Evolutionary conservation across 129 eudicot species (phyloP).

Genomic region (Tagetes erecta): DNA sequence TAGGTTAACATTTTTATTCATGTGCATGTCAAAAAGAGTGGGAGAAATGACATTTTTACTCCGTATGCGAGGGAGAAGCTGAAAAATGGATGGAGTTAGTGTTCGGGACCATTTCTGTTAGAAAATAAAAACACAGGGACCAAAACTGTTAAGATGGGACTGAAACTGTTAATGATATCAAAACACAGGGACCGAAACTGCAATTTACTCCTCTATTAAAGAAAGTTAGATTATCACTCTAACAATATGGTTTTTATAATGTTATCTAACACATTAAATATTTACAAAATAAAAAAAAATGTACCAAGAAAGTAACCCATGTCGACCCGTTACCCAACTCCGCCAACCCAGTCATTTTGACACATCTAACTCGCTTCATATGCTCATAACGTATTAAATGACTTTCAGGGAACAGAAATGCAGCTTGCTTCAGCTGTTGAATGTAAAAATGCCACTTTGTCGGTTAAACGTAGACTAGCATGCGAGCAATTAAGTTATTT

Average conservation of each 20-base stretch:
- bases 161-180: too few species aligned
- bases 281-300: not conserved
- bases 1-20: too few species aligned
- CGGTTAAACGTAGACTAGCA: slow-evolving; percentile 93
- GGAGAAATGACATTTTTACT: too few species aligned
- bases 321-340: not conserved
- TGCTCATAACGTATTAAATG: slow-evolving; percentile 14
- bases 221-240: not conserved
- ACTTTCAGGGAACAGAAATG: slow-evolving; percentile 84
- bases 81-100: too few species aligned
- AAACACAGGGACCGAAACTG: too few species aligned
- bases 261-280: slow-evolving; percentile 6
- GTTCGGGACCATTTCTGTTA: too few species aligned
- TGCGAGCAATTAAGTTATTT: slow-evolving; percentile 77
- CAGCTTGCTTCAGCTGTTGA: slow-evolving; percentile 89
- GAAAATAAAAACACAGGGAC: too few species aligned
- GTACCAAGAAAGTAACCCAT: not conserved
- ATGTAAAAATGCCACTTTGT: slow-evolving; percentile 74
- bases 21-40: too few species aligned
- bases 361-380: not conserved
- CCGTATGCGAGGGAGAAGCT: too few species aligned
- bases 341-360: too few species aligned
- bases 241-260: not conserved
- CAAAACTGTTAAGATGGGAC: too few species aligned
- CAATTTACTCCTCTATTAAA: not conserved